Evolutionary conservation across 371 early-diverging fungal genomes (phyloP), one percentile per base, ranked within the genome.

Genomic region (Chytridiales sp.): DNA sequence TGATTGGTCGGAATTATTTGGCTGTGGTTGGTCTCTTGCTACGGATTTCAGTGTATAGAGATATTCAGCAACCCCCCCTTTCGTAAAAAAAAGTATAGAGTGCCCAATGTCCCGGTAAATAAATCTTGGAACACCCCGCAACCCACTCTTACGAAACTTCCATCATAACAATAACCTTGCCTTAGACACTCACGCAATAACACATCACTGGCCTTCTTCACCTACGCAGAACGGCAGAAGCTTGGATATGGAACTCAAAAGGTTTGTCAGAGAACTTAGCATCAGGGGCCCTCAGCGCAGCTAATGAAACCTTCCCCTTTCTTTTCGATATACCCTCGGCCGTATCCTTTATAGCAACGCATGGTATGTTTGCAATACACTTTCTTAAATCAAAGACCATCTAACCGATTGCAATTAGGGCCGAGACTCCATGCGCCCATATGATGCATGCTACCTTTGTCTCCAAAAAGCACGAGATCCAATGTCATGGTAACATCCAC

Each of bases 121-220:
- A n/a, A n/a, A n/a, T n/a, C n/a, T n/a, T n/a, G n/a, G n/a, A n/a
- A n/a, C n/a, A n/a, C n/a, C n/a, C n/a, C n/a, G n/a, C n/a, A n/a
- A n/a, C n/a, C n/a, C n/a, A n/a, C n/a, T n/a, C n/a, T n/a, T n/a
- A n/a, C n/a, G n/a, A n/a, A n/a, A n/a, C n/a, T n/a, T n/a, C n/a
- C n/a, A n/a, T n/a, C n/a, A n/a, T n/a, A n/a, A n/a, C n/a, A n/a
- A n/a, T n/a, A n/a, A n/a, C n/a, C n/a, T n/a, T n/a, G n/a, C n/a
- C n/a, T n/a, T n/a, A 75, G 96, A 29, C 98, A 97, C 73, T 94
- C 95, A 6, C 96, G 95, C 69, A 96, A 96, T 76, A 94, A 94
- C 74, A 97, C 94, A 0, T 92, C 95, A 13, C 81, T 86, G n/a
- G 88, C 92, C 38, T 90, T 91, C 56, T 97, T 96, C 70, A 97